Evolutionary conservation across 192 early-diverging fungal species (phyloP).

Genomic region (Entomortierella chlamydospora): DNA sequence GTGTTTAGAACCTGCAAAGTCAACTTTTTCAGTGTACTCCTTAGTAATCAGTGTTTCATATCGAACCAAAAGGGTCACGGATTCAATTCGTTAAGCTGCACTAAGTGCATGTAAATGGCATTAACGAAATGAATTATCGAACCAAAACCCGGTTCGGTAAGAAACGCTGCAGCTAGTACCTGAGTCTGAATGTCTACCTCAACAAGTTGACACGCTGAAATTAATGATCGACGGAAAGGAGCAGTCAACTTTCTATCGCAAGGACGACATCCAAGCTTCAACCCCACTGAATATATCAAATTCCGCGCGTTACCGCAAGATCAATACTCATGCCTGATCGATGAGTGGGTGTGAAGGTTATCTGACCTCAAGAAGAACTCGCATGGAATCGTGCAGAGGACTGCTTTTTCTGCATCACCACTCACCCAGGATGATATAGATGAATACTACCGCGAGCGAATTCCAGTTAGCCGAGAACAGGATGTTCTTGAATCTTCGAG

Average conservation of each 20-base stretch:
- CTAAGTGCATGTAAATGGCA: no score
- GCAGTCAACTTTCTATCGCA: slow-evolving; percentile 41
- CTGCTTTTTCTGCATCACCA: slow-evolving; percentile 19
- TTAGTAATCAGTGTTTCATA: no score
- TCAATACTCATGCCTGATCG: slow-evolving; percentile 27
- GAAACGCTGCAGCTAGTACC: no score
- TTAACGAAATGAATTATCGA: no score
- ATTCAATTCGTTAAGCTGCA: no score
- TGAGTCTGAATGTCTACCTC: slow-evolving; percentile 30
- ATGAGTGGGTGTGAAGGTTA: slow-evolving; percentile 30
- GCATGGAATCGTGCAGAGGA: slow-evolving; percentile 28
- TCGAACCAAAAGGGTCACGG: no score
- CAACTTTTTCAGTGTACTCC: background rate
- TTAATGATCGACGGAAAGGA: slow-evolving; percentile 30
- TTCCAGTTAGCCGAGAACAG: slow-evolving; percentile 24
- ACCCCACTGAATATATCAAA: slow-evolving; percentile 26
- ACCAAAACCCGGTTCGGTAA: no score
- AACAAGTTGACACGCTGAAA: slow-evolving; percentile 24
- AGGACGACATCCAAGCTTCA: slow-evolving; percentile 33
- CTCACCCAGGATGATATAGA: slow-evolving; percentile 31
- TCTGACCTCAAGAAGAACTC: slow-evolving; percentile 25
- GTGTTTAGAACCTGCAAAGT: background rate
- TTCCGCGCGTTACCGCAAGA: slow-evolving; percentile 17
- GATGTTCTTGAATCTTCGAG: slow-evolving; percentile 42
- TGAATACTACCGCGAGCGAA: slow-evolving; percentile 35